Conservation (phyloP, 2,329 filamentous ascomycete species). For the Fusarium begoniae region DNA sequence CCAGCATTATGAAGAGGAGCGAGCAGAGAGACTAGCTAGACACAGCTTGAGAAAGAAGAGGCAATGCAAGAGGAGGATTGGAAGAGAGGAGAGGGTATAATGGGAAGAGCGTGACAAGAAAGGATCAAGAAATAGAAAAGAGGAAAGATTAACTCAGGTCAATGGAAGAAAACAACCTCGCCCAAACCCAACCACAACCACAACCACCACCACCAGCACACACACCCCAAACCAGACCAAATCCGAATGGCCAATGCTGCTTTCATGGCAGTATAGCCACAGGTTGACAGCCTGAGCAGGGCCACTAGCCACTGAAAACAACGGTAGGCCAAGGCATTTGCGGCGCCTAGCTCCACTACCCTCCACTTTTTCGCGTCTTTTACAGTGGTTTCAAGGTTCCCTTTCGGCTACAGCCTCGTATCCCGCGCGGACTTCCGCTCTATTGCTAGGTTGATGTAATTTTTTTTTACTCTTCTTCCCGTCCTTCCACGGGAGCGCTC, state of each 20-base stretch:
- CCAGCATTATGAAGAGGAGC: conserved; percentile 74
- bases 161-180: conserved; percentile 20
- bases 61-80: conserved; percentile 28
- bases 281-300: conserved; percentile 25
- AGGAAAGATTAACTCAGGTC: conserved; percentile 18
- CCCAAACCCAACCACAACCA: conserved; percentile 19
- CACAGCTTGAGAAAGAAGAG: conserved; percentile 31
- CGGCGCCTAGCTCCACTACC: conserved; percentile 30
- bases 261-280: conserved; percentile 28
- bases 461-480: neutral
- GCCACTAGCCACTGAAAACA: conserved; percentile 37
- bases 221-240: conserved; percentile 22
- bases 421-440: conserved; percentile 43
- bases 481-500: neutral
- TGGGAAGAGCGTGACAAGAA: conserved; percentile 21
- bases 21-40: conserved; percentile 19
- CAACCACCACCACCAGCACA: conserved; percentile 7
- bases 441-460: neutral
- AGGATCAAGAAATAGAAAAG: conserved; percentile 25
- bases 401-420: conserved; percentile 44
- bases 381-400: conserved; percentile 22
- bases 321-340: conserved; percentile 18
- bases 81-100: conserved; percentile 27
- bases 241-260: conserved; percentile 35
- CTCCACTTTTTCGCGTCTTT: conserved; percentile 43